Evolutionary conservation across 805 yeast species (phyloP), one percentile per base, ranked within the genome.

Genomic region (Wickerhamiella galacta): DNA sequence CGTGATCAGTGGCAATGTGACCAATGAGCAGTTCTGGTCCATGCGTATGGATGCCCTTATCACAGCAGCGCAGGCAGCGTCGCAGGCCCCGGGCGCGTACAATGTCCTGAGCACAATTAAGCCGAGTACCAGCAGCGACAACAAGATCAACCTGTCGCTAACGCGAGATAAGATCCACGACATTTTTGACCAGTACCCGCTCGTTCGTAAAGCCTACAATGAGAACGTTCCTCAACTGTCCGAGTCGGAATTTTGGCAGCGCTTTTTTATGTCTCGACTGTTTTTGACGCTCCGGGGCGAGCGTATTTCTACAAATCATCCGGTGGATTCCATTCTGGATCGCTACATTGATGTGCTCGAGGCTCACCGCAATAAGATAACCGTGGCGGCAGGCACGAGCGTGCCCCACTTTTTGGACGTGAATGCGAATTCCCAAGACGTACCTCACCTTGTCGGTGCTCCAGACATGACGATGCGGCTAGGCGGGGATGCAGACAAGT

Each of bases 211-310:
- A 40, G 96, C 96, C 0, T 90, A 79, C 48, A 74, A 71, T 38
- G 98, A 90, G 34, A 74, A 74, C 37, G 98, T 90, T 4, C 98
- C 96, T 1, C 74, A 75, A 39, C 63, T 90, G 33, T 67, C 70
- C 30, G 96, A 90, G 51, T 85, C 87, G 26, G 93, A 79, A 48
- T 90, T 90, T 46, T 90, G 98, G 98, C 81, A 93, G 8, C 61
- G 95, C 40, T 90, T 90, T 48, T 90, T 90, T 63, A 75, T 81
- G 46, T 83, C 95, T 0, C 77, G 82, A 46, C 58, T 90, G 39
- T 90, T 85, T 48, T 64, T 95, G 43, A 70, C 83, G 46, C 60
- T 90, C 21, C 66, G 94, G 51, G 98, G 98, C 37, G 96, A 90
- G 49, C 74, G 72, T 42, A 68, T 82, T 33, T 71, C 74, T 46